Conservation (phyloP, 2,329 filamentous ascomycete genomes). For the Parasarocladium wereldwijsianum region DNA sequence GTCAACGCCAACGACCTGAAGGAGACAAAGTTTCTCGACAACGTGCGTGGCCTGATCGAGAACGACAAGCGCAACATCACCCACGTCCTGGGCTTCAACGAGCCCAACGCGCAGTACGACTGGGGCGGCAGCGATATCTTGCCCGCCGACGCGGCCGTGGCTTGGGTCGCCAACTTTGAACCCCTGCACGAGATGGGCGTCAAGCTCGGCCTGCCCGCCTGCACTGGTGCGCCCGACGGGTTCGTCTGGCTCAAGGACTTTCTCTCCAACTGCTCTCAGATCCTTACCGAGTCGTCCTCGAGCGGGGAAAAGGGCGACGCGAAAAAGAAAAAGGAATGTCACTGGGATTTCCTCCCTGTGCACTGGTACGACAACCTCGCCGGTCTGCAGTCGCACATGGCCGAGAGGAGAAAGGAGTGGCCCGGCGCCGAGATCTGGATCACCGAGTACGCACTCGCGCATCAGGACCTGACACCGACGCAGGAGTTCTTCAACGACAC, state of each 20-base stretch:
- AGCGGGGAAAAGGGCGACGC: slow-evolving; percentile 11
- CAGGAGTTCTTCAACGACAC: slow-evolving; percentile 56
- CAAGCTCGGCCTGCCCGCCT: slow-evolving; percentile 55
- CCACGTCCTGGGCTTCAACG: slow-evolving; percentile 65
- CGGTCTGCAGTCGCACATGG: slow-evolving; percentile 52
- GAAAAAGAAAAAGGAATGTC: slow-evolving; percentile 34
- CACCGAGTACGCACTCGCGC: slow-evolving; percentile 57
- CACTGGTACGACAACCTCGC: slow-evolving; percentile 59
- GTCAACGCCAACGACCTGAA: slow-evolving; percentile 27
- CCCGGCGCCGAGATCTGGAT: slow-evolving; percentile 56
- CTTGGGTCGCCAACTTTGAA: slow-evolving; percentile 59
- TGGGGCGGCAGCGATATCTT: slow-evolving; percentile 49
- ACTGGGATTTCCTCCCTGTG: slow-evolving; percentile 47
- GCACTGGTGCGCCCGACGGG: slow-evolving; percentile 45
- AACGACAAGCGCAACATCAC: slow-evolving; percentile 40
- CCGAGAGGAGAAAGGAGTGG: slow-evolving; percentile 32
- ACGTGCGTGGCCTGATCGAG: slow-evolving; percentile 39
- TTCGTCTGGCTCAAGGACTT: slow-evolving; percentile 55
- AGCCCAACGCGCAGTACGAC: slow-evolving; percentile 46
- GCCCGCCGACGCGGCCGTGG: slow-evolving; percentile 44
- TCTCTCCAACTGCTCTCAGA: slow-evolving; percentile 44
- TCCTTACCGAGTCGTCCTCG: too few species aligned
- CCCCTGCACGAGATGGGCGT: slow-evolving; percentile 51
- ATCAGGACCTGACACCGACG: slow-evolving; percentile 39
- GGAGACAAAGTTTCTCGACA: slow-evolving; percentile 44